Conservation (phyloP, 139 green algal genomes). For the Nannochloris sp. region DNA sequence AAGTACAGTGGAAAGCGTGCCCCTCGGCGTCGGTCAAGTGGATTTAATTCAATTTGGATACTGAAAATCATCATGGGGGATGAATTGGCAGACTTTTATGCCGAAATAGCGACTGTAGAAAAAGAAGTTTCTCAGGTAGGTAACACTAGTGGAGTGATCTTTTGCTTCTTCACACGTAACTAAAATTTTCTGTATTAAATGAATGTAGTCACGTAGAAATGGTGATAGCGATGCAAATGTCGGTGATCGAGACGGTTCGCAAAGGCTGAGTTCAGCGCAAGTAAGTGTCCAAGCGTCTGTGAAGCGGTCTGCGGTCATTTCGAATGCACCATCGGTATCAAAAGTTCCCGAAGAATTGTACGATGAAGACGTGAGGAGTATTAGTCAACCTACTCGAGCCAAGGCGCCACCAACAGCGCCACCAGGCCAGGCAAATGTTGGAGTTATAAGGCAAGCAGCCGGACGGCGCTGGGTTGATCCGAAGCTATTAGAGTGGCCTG, state of each 20-base stretch:
- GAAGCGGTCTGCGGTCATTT: background rate
- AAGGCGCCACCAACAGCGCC: background rate
- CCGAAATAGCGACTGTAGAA: constrained; percentile 22
- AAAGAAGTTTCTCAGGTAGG: constrained; percentile 1
- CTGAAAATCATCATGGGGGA: constrained; percentile 1
- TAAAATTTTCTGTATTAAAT: too few relatives aligned
- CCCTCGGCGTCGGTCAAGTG: too few relatives aligned
- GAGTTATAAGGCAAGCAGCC: constrained; percentile 37
- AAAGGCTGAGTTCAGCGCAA: background rate
- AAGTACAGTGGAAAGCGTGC: too few relatives aligned
- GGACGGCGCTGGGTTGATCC: constrained; percentile 66
- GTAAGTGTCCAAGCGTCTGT: background rate
- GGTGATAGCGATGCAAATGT: too few relatives aligned
- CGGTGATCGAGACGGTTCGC: too few relatives aligned
- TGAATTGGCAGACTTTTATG: constrained; percentile 29
- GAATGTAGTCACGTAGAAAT: too few relatives aligned
- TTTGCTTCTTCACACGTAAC: too few relatives aligned
- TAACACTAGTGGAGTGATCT: background rate
- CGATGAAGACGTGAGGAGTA: background rate
- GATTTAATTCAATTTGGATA: too few relatives aligned
- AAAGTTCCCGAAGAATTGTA: background rate
- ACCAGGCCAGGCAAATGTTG: constrained; percentile 18
- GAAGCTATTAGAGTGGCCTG: constrained; percentile 76
- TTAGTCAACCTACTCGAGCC: background rate
- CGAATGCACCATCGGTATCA: background rate